These are phyloP conservation scores for Oxyria digyna DNA, from an alignment of 148 eudicot species.

Conservation along the genomic window DNA sequence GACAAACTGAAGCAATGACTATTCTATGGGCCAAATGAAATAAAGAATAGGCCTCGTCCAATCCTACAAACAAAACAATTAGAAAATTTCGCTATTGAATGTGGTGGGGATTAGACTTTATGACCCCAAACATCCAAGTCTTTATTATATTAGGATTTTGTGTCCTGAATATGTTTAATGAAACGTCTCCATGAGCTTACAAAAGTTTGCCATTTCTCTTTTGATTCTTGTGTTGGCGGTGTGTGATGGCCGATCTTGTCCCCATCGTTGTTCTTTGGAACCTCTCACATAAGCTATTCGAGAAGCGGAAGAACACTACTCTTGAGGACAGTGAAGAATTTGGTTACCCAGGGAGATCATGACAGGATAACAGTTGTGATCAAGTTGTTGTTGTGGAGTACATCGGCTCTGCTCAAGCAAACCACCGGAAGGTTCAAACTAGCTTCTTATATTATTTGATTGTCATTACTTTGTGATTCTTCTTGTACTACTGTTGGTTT, in stretches of 20 bases:
- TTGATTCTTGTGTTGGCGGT: neutral
- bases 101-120: no score
- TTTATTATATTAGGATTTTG: no score
- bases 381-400: constrained; percentile 61
- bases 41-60: no score
- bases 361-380: constrained; percentile 77
- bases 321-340: constrained; percentile 84
- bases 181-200: no score
- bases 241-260: constrained; percentile 57
- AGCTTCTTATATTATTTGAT: neutral
- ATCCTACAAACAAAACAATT: no score
- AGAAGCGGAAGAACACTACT: constrained; percentile 96
- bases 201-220: neutral
- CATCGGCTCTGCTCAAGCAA: constrained; percentile 70
- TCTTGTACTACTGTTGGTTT: constrained; percentile 14
- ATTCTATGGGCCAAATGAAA: no score
- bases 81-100: no score
- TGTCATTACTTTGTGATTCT: neutral
- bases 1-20: no score
- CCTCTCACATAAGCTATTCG: constrained; percentile 83
- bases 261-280: constrained; percentile 70
- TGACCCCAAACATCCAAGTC: no score
- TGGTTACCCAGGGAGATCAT: constrained; percentile 60
- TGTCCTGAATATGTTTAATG: no score
- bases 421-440: constrained; percentile 58